Evolutionary conservation across 2,329 filamentous ascomycete species (phyloP), one percentile per base, ranked within the genome.

Genomic region (Pyrenochaeta sp.): DNA sequence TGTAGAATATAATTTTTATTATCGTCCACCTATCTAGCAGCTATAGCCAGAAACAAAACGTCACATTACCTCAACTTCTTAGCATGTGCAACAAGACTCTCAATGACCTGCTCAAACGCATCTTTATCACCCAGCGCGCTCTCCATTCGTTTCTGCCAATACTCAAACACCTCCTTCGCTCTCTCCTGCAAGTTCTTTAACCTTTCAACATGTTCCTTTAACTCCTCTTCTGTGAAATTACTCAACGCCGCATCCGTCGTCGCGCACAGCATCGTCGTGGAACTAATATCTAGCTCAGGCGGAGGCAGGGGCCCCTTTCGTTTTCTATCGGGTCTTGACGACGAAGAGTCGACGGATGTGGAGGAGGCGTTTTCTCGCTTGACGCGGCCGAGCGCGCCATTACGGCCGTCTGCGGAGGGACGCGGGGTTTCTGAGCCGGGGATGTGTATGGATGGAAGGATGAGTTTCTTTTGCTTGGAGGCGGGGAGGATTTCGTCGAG

Each of bases 401-500:
- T 77, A 32, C 77, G 76, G 52, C 68, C 75, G 56, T 80, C 77
- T 4, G 76, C 75, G 0, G 76, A 77, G 0, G 69, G 71, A 42
- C 75, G 67, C 3, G 76, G 76, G 1, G 76, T 77, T n/a, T 75
- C 71, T 13, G 77, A 75, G 37, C 74, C 74, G 0, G 73, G 66
- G 28, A 77, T 72, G 58, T 75, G 70, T 47, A 95, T 89, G 5
- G 93, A 97, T 0, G 95, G 95, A 1, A 99, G 85, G 4, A 99
- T 86, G 19, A 99, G 88, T 76, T 98, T 98, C 85, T 98, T 98
- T 77, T 99, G 95, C 78, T 98, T 98, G 12, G 92, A 96, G 0
- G 94, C 93, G 0, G 95, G 95, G 7, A 99, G 86, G 54, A 99
- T 98, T 80, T 99, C 95, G 78, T 99, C 95, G 0, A 99, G 85